phyloP scores from a whole-genome alignment of 1,284 basidiomycete genomes.

The Marasmius fiardii region DNA sequence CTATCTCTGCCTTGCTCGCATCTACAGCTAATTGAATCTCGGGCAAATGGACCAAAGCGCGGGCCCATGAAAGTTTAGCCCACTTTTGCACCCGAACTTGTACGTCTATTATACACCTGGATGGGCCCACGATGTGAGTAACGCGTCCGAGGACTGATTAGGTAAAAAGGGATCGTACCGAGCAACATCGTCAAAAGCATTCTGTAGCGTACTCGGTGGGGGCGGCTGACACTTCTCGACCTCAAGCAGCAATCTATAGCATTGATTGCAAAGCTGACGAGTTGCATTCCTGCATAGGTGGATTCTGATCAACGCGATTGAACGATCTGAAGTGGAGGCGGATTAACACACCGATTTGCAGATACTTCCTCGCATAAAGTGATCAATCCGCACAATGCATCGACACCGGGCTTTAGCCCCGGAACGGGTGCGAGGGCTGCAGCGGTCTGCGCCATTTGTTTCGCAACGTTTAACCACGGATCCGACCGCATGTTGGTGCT shows the following conservation, averaged over 20 bases:
- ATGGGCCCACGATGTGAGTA: no score
- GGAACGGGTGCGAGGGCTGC: conserved; percentile 47
- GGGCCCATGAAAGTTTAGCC: not conserved
- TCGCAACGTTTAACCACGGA: conserved; percentile 19
- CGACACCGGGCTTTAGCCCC: conserved; percentile 37
- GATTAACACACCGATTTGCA: conserved; percentile 38
- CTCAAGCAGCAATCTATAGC: conserved; percentile 37
- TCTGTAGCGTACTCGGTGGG: conserved; percentile 2
- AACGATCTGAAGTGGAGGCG: not conserved
- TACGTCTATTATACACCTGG: not conserved
- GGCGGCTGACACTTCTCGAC: not conserved
- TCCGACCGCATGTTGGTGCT: not conserved
- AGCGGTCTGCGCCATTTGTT: conserved; percentile 35
- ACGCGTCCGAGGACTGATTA: no score
- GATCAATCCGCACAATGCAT: conserved; percentile 35
- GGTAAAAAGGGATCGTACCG: not conserved
- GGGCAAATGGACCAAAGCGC: not conserved
- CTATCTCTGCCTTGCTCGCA: not conserved
- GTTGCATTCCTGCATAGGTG: conserved; percentile 32
- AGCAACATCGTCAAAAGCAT: not conserved
- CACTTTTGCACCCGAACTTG: not conserved
- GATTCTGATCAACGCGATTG: conserved; percentile 6
- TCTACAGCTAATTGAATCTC: not conserved
- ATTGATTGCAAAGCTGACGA: conserved; percentile 36
- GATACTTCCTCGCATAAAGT: conserved; percentile 41